A percentile compares a stretch with the other conserved stretches of the same genome.
These are phyloP conservation scores for Smittium culicis DNA, from an alignment of 371 early-diverging fungal species.

Conservation along the genomic window DNA sequence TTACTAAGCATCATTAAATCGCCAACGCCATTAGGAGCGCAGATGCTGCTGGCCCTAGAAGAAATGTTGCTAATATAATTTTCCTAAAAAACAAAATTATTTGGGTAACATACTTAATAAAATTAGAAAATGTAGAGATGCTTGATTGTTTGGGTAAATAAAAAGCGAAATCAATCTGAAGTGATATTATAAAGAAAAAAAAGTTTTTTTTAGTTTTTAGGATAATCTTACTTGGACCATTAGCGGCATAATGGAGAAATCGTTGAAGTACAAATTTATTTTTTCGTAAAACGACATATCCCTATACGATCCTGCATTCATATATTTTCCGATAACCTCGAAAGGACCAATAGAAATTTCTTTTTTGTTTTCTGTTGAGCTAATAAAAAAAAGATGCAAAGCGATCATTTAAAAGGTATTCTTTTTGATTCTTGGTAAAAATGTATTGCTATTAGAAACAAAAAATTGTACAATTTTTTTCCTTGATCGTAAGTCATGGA, in stretches of 20 bases:
- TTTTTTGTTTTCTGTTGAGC: conserved; percentile 45
- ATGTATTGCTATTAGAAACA: too few species aligned
- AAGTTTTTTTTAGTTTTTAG: too few species aligned
- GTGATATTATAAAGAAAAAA: too few species aligned
- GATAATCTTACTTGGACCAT: conserved; percentile 64
- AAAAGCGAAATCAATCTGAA: too few species aligned
- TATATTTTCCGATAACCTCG: conserved; percentile 61
- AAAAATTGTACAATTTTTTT: conserved; percentile 39
- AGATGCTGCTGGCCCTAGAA: conserved; percentile 5
- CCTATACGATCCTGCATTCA: conserved; percentile 41
- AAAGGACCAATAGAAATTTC: conserved; percentile 64
- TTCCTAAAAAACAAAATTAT: conserved; percentile 14
- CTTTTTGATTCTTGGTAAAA: neutral
- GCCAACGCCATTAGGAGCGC: conserved; percentile 15
- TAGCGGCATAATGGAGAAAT: conserved; percentile 75
- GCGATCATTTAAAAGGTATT: conserved; percentile 9
- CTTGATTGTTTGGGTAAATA: too few species aligned
- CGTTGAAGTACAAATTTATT: conserved; percentile 87
- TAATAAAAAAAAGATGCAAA: neutral
- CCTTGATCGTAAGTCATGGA: conserved; percentile 70
- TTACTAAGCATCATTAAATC: conserved; percentile 47
- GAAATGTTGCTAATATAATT: conserved; percentile 30
- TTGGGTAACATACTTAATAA: too few species aligned
- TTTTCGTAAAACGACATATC: conserved; percentile 51
- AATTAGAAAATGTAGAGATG: too few species aligned